phyloP scores from a whole-genome alignment of 176 grass and related monocot species.

The Oryza rufipogon region DNA sequence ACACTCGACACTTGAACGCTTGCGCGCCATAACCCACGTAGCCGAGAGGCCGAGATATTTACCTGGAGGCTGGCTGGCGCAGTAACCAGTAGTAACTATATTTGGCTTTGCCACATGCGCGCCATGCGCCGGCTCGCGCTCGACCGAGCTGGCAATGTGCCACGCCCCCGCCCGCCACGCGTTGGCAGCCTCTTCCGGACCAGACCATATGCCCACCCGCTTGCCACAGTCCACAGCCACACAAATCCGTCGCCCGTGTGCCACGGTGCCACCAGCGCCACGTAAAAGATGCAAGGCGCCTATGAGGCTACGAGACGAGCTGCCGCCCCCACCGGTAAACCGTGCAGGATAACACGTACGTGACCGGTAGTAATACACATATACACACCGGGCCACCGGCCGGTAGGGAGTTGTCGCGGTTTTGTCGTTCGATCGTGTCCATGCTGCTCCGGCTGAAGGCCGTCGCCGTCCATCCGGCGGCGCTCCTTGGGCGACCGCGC shows the following conservation, averaged over 20 bases:
- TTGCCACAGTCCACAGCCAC: conserved; percentile 44
- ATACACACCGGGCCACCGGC: background rate
- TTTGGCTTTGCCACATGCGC: too few species aligned
- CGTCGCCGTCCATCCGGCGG: conserved; percentile 45
- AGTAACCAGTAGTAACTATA: too few species aligned
- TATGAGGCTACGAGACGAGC: background rate
- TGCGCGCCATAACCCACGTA: too few species aligned
- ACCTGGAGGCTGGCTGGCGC: too few species aligned
- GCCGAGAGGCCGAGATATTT: too few species aligned
- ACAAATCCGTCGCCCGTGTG: conserved; percentile 25
- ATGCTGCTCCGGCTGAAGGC: conserved; percentile 68
- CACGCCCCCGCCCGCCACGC: conserved; percentile 45
- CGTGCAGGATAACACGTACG: conserved; percentile 2
- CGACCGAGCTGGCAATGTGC: conserved; percentile 39
- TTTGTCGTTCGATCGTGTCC: conserved; percentile 15
- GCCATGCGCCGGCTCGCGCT: too few species aligned
- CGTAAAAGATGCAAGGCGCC: conserved; percentile 52
- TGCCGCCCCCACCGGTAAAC: background rate
- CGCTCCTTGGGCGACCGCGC: background rate
- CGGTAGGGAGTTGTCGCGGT: background rate
- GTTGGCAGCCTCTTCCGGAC: conserved; percentile 15
- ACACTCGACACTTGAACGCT: too few species aligned
- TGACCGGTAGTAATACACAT: background rate
- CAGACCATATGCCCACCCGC: background rate
- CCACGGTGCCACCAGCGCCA: conserved; percentile 29